Conservation (phyloP, 1,284 basidiomycete species). For the Fomitopsis betulina region DNA sequence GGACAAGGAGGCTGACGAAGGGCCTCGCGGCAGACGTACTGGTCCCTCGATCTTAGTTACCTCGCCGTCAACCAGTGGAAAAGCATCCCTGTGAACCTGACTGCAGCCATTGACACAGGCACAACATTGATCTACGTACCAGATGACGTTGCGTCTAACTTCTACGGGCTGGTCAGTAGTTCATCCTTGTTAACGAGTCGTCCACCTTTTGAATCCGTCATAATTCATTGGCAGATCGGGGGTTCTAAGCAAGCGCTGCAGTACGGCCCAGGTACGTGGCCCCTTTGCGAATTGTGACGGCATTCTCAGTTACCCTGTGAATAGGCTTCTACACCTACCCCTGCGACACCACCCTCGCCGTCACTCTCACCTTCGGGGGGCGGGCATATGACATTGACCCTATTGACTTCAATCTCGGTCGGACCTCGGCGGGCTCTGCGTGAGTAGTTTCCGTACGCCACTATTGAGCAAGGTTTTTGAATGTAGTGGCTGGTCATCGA, state of each 20-base stretch:
- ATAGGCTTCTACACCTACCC: conserved; percentile 49
- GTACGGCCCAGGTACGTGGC: conserved; percentile 36
- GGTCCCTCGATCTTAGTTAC: conserved; percentile 45
- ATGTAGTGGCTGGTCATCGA: background rate
- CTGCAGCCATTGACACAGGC: conserved; percentile 56
- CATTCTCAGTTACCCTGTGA: background rate
- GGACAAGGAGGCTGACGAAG: background rate
- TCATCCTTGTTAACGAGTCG: background rate
- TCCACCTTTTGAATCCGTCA: background rate
- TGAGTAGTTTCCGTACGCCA: conserved; percentile 13
- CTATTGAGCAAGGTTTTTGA: background rate
- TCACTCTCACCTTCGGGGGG: conserved; percentile 52
- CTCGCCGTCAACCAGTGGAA: conserved; percentile 29
- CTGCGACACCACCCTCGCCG: conserved; percentile 32
- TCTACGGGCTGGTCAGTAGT: conserved; percentile 38
- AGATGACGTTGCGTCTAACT: conserved; percentile 27
- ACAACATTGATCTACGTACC: conserved; percentile 57
- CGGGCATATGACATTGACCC: conserved; percentile 45
- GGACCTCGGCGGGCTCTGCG: conserved; percentile 24
- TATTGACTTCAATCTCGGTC: conserved; percentile 68
- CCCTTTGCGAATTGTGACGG: background rate
- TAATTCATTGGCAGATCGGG: conserved; percentile 38
- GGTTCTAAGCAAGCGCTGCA: conserved; percentile 35
- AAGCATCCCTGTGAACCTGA: conserved; percentile 20
- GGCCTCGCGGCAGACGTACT: conserved; percentile 43